Conservation (phyloP, 768 basidiomycete genomes). For the Psilocybe cyanescens region DNA sequence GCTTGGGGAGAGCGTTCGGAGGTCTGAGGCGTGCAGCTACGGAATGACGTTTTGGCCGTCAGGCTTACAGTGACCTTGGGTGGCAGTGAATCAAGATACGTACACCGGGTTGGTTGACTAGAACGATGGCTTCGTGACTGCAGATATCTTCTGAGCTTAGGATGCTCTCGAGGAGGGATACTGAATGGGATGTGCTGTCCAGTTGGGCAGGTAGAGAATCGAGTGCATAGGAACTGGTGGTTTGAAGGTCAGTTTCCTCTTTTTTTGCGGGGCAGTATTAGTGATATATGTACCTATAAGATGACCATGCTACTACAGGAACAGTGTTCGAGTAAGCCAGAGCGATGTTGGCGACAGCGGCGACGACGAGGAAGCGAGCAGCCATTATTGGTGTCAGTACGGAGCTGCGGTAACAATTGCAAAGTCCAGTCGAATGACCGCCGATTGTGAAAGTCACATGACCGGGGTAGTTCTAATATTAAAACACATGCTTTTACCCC, state of each 20-base stretch:
- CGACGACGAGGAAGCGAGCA: conserved; percentile 43
- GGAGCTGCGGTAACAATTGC: conserved; percentile 6
- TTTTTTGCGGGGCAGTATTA: not conserved
- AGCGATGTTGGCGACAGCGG: conserved; percentile 48
- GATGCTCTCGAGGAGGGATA: conserved; percentile 47
- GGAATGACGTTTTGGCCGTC: conserved; percentile 5
- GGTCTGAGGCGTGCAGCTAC: conserved; percentile 79
- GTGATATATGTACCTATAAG: conserved; percentile 50
- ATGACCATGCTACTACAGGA: conserved; percentile 76
- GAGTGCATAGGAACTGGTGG: conserved; percentile 51
- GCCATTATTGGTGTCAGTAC: conserved; percentile 47
- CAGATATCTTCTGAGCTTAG: conserved; percentile 54
- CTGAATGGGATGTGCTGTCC: conserved; percentile 31
- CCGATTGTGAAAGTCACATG: conserved; percentile 25
- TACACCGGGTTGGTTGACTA: conserved; percentile 78
- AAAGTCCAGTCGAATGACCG: not conserved
- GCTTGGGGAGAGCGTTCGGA: conserved; percentile 56
- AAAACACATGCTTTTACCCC: conserved; percentile 25
- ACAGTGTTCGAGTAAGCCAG: conserved; percentile 64
- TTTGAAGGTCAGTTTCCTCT: not conserved
- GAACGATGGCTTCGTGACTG: conserved; percentile 63
- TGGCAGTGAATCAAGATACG: not conserved
- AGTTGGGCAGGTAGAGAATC: conserved; percentile 39
- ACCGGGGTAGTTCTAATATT: conserved; percentile 11
- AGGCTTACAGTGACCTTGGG: not conserved